Evolutionary conservation across 345 rosid species (phyloP).

Genomic region (Cardamine chenopodiifolia): DNA sequence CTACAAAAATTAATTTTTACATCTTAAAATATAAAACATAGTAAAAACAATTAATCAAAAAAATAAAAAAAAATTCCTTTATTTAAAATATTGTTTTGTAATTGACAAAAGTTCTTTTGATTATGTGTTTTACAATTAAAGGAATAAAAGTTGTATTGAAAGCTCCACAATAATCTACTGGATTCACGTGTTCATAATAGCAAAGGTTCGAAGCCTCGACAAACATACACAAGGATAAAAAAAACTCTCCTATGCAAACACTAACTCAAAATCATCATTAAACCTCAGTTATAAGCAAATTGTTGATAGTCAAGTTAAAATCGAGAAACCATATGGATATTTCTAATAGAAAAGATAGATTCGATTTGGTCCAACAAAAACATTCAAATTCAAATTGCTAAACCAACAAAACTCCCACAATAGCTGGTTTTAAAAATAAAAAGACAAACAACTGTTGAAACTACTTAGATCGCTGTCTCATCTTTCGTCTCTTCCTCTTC

Average conservation of each 20-base stretch:
- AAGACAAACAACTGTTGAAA: background rate
- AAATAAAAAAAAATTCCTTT: no score
- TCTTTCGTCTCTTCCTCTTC: constrained; percentile 99
- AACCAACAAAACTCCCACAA: constrained; percentile 36
- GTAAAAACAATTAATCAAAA: no score
- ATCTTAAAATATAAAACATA: no score
- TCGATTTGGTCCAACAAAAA: constrained; percentile 28
- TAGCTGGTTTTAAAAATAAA: constrained; percentile 4
- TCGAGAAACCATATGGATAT: background rate
- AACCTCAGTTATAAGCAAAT: background rate
- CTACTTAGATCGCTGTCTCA: constrained; percentile 99
- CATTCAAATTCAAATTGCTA: constrained; percentile 13
- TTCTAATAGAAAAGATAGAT: constrained; percentile 17
- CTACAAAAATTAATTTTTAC: no score
- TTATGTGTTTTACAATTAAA: no score
- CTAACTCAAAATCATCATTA: background rate
- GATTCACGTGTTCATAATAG: background rate
- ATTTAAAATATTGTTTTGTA: no score
- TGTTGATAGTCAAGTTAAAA: background rate
- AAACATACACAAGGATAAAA: background rate
- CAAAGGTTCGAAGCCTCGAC: background rate
- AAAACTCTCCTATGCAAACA: background rate
- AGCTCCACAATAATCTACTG: background rate
- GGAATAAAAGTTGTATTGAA: no score
- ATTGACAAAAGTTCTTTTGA: no score